Percentiles rank a stretch among this genome's conserved stretches.
Evolutionary conservation across 768 basidiomycete species (phyloP).

Genomic region (Roridomyces roridus): DNA sequence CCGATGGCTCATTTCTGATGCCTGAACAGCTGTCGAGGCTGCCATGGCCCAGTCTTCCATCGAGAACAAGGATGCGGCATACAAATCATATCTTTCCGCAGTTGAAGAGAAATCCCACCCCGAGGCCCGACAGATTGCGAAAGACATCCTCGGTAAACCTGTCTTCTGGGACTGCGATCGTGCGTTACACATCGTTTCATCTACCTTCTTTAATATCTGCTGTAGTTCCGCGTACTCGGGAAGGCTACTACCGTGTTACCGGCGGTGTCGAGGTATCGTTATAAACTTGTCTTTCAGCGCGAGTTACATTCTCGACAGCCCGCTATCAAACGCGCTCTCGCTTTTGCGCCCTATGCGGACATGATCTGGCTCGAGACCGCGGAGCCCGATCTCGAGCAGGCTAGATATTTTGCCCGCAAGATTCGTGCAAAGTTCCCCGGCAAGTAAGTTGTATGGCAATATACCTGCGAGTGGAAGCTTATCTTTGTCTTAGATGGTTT

Average conservation of each 20-base stretch:
- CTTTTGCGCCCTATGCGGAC: slow-evolving; percentile 87
- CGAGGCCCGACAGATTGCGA: slow-evolving; percentile 76
- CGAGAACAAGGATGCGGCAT: slow-evolving; percentile 58
- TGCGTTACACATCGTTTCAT: slow-evolving; percentile 42
- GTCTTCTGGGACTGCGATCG: slow-evolving; percentile 93
- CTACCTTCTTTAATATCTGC: background rate
- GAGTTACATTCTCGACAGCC: slow-evolving; percentile 44
- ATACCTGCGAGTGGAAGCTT: background rate
- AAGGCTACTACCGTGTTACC: slow-evolving; percentile 90
- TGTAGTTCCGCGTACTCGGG: slow-evolving; percentile 82
- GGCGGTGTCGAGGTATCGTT: slow-evolving; percentile 70
- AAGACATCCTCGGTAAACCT: slow-evolving; percentile 69
- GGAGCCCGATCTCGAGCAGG: slow-evolving; percentile 81
- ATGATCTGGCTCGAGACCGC: slow-evolving; percentile 95
- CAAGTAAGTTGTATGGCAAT: slow-evolving; percentile 52
- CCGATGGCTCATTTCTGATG: background rate
- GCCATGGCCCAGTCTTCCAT: slow-evolving; percentile 59
- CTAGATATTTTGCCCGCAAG: slow-evolving; percentile 75
- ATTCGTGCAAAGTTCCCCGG: slow-evolving; percentile 76
- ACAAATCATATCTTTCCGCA: slow-evolving; percentile 63
- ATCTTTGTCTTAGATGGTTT: slow-evolving; percentile 61
- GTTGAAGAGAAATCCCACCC: slow-evolving; percentile 71
- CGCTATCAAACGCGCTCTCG: slow-evolving; percentile 80
- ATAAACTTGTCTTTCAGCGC: background rate
- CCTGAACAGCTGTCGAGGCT: slow-evolving; percentile 58